Evolutionary conservation across 352 stramenopile genomes (phyloP).

Genomic region (Pythium periplocum): DNA sequence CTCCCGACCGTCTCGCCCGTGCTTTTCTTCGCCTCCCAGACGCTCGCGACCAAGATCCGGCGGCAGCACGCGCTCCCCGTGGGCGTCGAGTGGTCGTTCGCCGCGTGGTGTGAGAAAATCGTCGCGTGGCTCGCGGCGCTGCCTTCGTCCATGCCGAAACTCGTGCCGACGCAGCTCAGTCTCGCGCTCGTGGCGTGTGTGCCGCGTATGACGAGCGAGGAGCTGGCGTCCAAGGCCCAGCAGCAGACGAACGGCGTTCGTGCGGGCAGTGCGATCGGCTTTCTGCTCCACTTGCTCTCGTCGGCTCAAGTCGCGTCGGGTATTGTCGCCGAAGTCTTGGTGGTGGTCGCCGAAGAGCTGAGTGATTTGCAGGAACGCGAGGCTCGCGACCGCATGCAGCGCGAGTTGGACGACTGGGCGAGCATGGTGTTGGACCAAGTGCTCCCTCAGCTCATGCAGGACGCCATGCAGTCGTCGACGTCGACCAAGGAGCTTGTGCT

Average conservation of each 20-base stretch:
- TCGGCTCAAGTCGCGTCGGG: constrained; percentile 24
- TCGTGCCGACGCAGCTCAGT: constrained; percentile 70
- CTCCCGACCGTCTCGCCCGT: constrained; percentile 27
- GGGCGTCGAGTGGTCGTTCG: constrained; percentile 17
- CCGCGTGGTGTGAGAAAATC: constrained; percentile 41
- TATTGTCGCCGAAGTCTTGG: constrained; percentile 49
- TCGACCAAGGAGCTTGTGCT: constrained; percentile 52
- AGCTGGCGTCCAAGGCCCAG: constrained; percentile 20
- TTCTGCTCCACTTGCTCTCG: constrained; percentile 46
- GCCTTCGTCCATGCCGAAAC: constrained; percentile 34
- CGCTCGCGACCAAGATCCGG: constrained; percentile 75
- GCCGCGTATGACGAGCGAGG: constrained; percentile 33
- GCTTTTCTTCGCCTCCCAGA: constrained; percentile 79
- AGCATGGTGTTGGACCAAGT: constrained; percentile 47
- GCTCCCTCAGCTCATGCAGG: constrained; percentile 75
- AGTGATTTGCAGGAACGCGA: constrained; percentile 42
- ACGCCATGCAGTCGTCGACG: constrained; percentile 21
- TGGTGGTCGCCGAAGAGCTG: constrained; percentile 70
- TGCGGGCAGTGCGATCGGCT: constrained; percentile 41
- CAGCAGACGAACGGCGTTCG: constrained; percentile 4
- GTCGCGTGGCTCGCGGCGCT: constrained; percentile 50
- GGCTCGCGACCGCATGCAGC: constrained; percentile 42
- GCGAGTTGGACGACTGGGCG: constrained; percentile 60
- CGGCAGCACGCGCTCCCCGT: constrained; percentile 40
- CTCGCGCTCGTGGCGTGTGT: constrained; percentile 62